Percentiles rank a stretch among this genome's conserved stretches.
Conservation (phyloP, 305 asterid genomes). For the Andrographis paniculata region DNA sequence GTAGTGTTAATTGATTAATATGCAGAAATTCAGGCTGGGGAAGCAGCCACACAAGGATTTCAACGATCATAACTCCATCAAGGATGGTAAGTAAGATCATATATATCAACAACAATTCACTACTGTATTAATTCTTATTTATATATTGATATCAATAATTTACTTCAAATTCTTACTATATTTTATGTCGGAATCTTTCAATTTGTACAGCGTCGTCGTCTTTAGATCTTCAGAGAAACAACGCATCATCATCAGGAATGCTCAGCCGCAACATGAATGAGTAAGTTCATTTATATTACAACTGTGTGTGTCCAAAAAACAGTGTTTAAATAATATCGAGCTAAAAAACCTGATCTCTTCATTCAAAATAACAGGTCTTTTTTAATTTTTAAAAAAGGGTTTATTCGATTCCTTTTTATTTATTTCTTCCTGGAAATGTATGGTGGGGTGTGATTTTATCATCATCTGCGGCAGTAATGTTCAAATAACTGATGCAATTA, state of each 20-base stretch:
- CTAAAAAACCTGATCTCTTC: not conserved
- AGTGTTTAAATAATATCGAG: too few species aligned
- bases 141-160: not conserved
- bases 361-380: not conserved
- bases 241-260: conserved; percentile 74
- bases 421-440: conserved; percentile 17
- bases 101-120: not conserved
- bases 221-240: conserved; percentile 79
- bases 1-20: too few species aligned
- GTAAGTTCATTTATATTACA: conserved; percentile 30
- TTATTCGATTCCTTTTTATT: too few species aligned
- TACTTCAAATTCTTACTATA: not conserved
- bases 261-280: conserved; percentile 90
- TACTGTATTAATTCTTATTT: too few species aligned
- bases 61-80: conserved; percentile 53
- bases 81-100: conserved; percentile 48
- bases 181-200: not conserved
- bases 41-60: conserved; percentile 86
- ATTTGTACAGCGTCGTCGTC: conserved; percentile 47
- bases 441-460: conserved; percentile 22
- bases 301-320: too few species aligned
- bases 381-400: conserved; percentile 7
- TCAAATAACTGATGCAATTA: conserved; percentile 44
- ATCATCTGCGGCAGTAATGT: conserved; percentile 26
- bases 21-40: conserved; percentile 72